Evolutionary conservation across 352 stramenopile species (phyloP), one percentile per base, ranked within the genome.

Genomic region (Pythium rishiriense): DNA sequence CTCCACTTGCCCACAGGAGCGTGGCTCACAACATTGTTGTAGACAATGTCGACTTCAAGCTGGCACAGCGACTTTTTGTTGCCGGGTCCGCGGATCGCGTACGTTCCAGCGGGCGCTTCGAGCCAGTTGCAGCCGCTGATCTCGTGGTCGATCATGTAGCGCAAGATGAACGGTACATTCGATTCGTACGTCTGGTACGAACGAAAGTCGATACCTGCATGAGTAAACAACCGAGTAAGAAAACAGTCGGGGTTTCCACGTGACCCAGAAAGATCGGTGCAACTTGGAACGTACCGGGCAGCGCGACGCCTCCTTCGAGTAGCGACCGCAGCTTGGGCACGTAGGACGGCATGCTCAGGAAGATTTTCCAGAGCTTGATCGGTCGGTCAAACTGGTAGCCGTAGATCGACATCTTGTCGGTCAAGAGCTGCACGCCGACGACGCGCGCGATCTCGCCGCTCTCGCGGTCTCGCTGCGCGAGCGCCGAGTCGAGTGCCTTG

Each of bases 141-240:
- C 28, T 98, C 85, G 48, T 94, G 79, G 74, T 99, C 98, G 73
- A 99, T 99, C 96, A 99, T 99, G 79, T 98, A 99, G 11, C 98
- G 92, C 64, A 99, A 80, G 15, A 99, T 94, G 85, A 98, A 99
- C 8, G 97, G 97, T 35, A 99, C 96, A 78, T 99, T 99, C 72
- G 88, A 98, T 77, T 99, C 98, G 84, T 98, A 99, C 11, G 91
- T 98, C 69, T 96, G 85, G 68, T 85, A 95, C 33, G 70, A 80
- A 11, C 81, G 78, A 48, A 78, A 87, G 14, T 89, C 81, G 53
- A 80, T 85, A 22, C 83, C 85, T 64, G 47, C 15, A 10, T 35
- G 31, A 46, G 63, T 33, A 28, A 26, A 33, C 9, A 41, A 31
- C 15, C 17, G 29, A 17, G 31, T 35, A 6, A 17, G n/a, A 21